Percentiles rank a stretch among this genome's conserved stretches.
Conservation (phyloP, 495 filamentous ascomycete species). For the Articulospora tetracladia region DNA sequence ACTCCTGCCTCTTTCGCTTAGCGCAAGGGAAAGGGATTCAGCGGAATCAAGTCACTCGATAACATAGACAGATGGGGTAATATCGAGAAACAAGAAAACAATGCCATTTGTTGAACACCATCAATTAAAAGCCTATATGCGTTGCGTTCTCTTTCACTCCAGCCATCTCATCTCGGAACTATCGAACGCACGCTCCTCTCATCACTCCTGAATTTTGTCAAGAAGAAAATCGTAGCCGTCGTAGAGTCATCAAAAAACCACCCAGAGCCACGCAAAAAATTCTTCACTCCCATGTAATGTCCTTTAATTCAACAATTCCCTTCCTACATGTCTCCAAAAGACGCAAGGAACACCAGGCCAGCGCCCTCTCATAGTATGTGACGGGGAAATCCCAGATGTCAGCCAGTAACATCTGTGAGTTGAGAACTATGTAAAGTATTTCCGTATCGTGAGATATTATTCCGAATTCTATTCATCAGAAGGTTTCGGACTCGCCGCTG, state of each 20-base stretch:
- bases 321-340: slow-evolving; percentile 5
- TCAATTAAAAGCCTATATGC: slow-evolving; percentile 17
- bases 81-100: not conserved
- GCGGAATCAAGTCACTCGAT: too few species aligned
- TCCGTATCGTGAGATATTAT: slow-evolving; percentile 18
- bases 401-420: slow-evolving; percentile 8
- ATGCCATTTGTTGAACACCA: not conserved
- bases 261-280: not conserved
- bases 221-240: slow-evolving; percentile 7
- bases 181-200: not conserved
- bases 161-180: not conserved
- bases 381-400: not conserved
- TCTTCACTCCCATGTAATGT: not conserved
- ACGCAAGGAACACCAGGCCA: slow-evolving; percentile 2
- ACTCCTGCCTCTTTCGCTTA: not conserved
- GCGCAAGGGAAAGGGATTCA: not conserved
- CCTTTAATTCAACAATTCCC: not conserved
- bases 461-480: slow-evolving; percentile 28
- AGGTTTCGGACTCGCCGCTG: slow-evolving; percentile 50
- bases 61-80: not conserved
- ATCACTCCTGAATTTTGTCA: slow-evolving; percentile 9
- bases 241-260: slow-evolving; percentile 2
- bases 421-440: not conserved
- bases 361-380: not conserved
- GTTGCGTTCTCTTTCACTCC: slow-evolving; percentile 5